Base-by-base conservation (phyloP, 768 basidiomycete genomes). In the Wakefieldia striispora region DNA sequence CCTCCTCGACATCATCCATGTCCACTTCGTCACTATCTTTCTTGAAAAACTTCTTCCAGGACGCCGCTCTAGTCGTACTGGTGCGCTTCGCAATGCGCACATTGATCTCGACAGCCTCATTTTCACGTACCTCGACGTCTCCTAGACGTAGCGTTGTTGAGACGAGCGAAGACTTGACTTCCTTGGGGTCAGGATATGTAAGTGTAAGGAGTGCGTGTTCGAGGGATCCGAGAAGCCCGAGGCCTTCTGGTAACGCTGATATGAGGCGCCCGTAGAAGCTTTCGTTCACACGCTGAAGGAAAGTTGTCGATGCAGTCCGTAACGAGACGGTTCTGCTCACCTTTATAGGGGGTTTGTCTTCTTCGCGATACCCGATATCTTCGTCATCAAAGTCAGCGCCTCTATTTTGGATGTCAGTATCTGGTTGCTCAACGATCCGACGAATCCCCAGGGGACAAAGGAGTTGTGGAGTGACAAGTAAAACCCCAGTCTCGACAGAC, bases 361-460 rank as follows among this genome's bases (percentile, higher is more conserved):
- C 77, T 63, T 92, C 86, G 10, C 72, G 64, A 61, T 78, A 88
- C 1, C 69, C 78, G 12, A 79, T 67, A 17, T 82, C 79, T 33
- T 84, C 82, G 58, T 92, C 89, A 43, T 83, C 90, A 68, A 95
- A 95, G 66, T 93, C 90, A 37, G 93, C 77, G 6, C 93, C 92
- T n/a, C 92, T 95, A 56, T 29, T 19, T 5, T 27, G 29, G 34
- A 12, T n/a, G 21, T 55, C 19, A 58, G 48, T 20, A 41, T 36
- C 49, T 55, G 27, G 50, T 27, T 26, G 24, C 24, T 43, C 6
- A 27, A 26, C 34, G 26, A 31, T 5, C 19, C 16, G 12, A 51
- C 37, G 16, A 10, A 23, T n/a, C n/a, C n/a, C n/a, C n/a, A n/a
- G n/a, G n/a, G 17, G 21, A 23, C 4, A 14, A 26, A 20, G 3